Evolutionary conservation across 2,329 filamentous ascomycete genomes (phyloP).

Genomic region (Trichoderma sp.): DNA sequence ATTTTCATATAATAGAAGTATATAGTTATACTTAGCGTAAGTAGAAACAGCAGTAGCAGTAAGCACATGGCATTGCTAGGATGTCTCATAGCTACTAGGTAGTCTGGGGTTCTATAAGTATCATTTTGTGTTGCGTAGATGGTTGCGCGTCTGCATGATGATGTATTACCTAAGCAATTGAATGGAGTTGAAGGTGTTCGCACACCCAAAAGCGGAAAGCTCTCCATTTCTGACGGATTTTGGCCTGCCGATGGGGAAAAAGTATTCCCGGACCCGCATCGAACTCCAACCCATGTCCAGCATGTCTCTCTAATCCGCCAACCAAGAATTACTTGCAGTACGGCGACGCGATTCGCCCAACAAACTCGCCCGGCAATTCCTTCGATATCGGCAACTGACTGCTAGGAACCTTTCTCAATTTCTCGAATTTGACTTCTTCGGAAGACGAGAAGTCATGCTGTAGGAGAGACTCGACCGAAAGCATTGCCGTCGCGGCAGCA

Average conservation of each 20-base stretch:
- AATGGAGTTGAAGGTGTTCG: too few relatives aligned
- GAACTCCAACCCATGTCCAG: not conserved
- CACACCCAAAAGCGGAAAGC: too few relatives aligned
- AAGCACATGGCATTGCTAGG: too few relatives aligned
- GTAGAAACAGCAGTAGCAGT: too few relatives aligned
- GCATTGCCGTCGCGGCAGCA: constrained; percentile 25
- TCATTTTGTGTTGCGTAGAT: too few relatives aligned
- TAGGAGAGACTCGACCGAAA: constrained; percentile 15
- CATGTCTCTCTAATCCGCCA: not conserved
- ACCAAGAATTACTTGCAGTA: constrained; percentile 6
- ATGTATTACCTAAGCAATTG: too few relatives aligned
- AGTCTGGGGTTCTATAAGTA: too few relatives aligned
- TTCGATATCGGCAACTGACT: not conserved
- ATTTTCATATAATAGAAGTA: too few relatives aligned
- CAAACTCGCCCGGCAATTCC: not conserved
- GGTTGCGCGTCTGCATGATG: too few relatives aligned
- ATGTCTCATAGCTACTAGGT: too few relatives aligned
- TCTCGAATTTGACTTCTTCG: not conserved
- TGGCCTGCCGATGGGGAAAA: not conserved
- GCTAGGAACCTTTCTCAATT: not conserved
- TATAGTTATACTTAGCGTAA: too few relatives aligned
- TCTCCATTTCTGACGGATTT: too few relatives aligned
- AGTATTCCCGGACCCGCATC: not conserved
- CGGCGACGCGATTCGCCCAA: constrained; percentile 13
- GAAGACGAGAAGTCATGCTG: constrained; percentile 17